Percentiles rank a stretch among this genome's conserved stretches.
phyloP scores from a whole-genome alignment of 1,139 yeast species.

The Blastobotrys raffinosifermentans region DNA sequence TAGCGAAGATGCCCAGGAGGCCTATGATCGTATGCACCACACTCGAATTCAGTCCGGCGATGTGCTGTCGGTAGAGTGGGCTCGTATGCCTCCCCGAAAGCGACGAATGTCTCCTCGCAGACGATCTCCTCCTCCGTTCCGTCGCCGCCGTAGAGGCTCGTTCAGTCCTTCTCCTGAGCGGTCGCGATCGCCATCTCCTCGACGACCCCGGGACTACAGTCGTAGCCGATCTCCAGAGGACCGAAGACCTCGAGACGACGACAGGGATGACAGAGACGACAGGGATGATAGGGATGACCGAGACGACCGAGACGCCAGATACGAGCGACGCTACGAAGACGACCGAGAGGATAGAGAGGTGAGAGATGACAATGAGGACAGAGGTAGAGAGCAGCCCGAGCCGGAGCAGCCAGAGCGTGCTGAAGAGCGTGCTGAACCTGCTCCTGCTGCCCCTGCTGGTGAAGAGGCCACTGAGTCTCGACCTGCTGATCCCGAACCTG shows the following conservation, averaged over 20 bases:
- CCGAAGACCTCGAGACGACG: slow-evolving; percentile 1
- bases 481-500: neutral
- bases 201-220: neutral
- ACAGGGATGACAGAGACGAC: neutral
- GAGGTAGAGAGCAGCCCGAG: neutral
- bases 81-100: slow-evolving; percentile 13
- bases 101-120: slow-evolving; percentile 3
- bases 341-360: neutral
- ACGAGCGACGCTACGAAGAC: neutral
- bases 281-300: neutral
- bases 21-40: slow-evolving; percentile 44
- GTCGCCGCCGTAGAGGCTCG: neutral
- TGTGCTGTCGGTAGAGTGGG: slow-evolving; percentile 23
- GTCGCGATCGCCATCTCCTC: slow-evolving; percentile 3
- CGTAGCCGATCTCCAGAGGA: slow-evolving; percentile 3
- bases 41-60: slow-evolving; percentile 27
- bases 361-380: neutral
- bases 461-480: too few relatives aligned
- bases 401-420: neutral
- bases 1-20: slow-evolving; percentile 56
- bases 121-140: slow-evolving; percentile 4
- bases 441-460: too few relatives aligned
- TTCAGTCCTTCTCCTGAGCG: neutral
- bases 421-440: too few relatives aligned
- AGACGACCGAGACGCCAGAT: neutral